Evolutionary conservation across 352 stramenopile genomes (phyloP).

Genomic region (Aphanomyces euteiches): DNA sequence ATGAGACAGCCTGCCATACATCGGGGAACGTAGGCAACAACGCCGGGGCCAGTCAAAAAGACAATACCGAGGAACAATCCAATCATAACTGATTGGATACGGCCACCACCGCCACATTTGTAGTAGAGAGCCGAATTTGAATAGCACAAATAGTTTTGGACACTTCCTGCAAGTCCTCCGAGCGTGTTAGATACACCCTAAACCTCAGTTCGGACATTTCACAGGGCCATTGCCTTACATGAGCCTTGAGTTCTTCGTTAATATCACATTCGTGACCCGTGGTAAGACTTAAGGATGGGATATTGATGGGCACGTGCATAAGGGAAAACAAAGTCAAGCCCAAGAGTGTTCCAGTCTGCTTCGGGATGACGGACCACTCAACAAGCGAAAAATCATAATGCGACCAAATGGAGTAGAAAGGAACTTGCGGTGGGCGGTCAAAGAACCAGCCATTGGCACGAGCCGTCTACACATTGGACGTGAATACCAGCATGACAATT

Average conservation of each 20-base stretch:
- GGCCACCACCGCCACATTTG: slow-evolving; percentile 80
- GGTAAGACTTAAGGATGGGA: slow-evolving; percentile 84
- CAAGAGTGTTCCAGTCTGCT: slow-evolving; percentile 74
- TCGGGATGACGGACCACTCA: slow-evolving; percentile 66
- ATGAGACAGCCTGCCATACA: slow-evolving; percentile 92
- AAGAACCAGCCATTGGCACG: slow-evolving; percentile 74
- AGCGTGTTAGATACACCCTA: slow-evolving; percentile 86
- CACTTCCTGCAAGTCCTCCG: slow-evolving; percentile 75
- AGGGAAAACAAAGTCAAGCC: slow-evolving; percentile 90
- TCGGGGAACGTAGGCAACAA: slow-evolving; percentile 83
- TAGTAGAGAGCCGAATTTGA: slow-evolving; percentile 83
- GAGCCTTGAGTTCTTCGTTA: slow-evolving; percentile 89
- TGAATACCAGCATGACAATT: background rate
- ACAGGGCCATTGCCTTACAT: slow-evolving; percentile 33
- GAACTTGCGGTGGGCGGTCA: slow-evolving; percentile 53
- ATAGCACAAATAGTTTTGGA: slow-evolving; percentile 91
- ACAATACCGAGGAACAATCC: slow-evolving; percentile 70
- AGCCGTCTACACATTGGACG: slow-evolving; percentile 34
- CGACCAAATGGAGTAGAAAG: slow-evolving; percentile 72
- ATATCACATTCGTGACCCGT: slow-evolving; percentile 88
- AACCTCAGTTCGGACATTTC: too few relatives aligned
- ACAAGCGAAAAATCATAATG: slow-evolving; percentile 67
- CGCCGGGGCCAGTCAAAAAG: slow-evolving; percentile 84
- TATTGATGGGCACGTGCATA: slow-evolving; percentile 95
- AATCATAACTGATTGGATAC: slow-evolving; percentile 60